Evolutionary conservation across 2,329 filamentous ascomycete species (phyloP).

Genomic region (Aspergillus persii): DNA sequence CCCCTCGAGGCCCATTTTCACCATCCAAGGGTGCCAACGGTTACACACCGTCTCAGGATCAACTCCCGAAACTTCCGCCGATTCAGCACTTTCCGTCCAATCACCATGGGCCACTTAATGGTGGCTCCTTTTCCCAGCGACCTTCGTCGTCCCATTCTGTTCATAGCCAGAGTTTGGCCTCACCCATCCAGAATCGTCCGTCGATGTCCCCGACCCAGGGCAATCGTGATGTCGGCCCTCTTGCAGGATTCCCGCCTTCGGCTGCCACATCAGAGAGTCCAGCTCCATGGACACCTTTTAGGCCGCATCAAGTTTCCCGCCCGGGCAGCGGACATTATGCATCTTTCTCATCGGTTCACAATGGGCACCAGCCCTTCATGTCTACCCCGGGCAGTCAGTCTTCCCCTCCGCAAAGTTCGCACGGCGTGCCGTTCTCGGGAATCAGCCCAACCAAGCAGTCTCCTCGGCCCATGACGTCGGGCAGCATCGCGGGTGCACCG

Average conservation of each 20-base stretch:
- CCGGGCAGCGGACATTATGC: constrained; percentile 28
- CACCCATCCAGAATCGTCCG: constrained; percentile 45
- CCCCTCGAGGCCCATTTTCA: constrained; percentile 32
- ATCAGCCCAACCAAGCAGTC: constrained; percentile 49
- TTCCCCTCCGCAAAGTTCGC: constrained; percentile 38
- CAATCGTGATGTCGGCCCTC: constrained; percentile 47
- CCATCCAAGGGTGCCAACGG: constrained; percentile 33
- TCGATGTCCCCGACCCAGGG: constrained; percentile 51
- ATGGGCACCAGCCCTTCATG: constrained; percentile 33
- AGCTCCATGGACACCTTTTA: constrained; percentile 32
- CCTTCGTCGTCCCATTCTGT: constrained; percentile 44
- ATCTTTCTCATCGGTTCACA: constrained; percentile 29
- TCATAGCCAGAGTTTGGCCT: constrained; percentile 32
- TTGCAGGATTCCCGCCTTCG: constrained; percentile 42
- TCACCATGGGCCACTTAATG: constrained; percentile 15
- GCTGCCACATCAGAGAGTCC: constrained; percentile 28
- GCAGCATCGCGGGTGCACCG: constrained; percentile 32
- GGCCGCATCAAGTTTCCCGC: constrained; percentile 29
- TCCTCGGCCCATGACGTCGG: constrained; percentile 37
- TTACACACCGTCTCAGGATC: constrained; percentile 23
- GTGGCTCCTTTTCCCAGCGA: constrained; percentile 35
- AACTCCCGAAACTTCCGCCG: constrained; percentile 26
- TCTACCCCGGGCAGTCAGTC: constrained; percentile 33
- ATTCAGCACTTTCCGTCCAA: constrained; percentile 30
- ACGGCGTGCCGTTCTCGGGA: constrained; percentile 40